Evolutionary conservation across 805 yeast genomes (phyloP).

Genomic region (Lipomyces chichibuensis): DNA sequence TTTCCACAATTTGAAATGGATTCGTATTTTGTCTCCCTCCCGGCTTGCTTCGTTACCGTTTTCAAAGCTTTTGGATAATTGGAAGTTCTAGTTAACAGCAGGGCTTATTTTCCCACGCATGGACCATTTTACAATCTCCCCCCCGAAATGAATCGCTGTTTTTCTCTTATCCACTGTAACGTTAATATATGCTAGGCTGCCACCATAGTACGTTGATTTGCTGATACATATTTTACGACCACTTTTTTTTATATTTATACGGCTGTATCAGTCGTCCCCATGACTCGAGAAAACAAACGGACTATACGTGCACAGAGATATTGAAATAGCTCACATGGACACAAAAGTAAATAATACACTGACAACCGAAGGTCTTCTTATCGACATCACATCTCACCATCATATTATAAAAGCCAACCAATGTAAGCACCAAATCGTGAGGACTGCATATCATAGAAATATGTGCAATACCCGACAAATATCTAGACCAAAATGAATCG

Average conservation of each 20-base stretch:
- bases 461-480: neutral
- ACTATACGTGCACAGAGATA: neutral
- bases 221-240: neutral
- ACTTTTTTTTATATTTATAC: neutral
- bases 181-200: no score
- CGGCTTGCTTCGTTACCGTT: neutral
- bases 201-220: no score
- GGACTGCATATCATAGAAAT: neutral
- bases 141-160: no score
- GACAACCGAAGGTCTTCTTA: neutral
- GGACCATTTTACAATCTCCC: neutral
- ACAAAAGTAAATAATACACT: no score
- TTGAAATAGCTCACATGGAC: neutral
- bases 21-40: neutral
- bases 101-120: neutral
- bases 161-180: no score
- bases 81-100: neutral
- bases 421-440: neutral
- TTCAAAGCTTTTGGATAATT: neutral
- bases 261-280: no score
- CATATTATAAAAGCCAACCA: neutral
- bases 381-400: neutral
- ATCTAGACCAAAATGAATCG: neutral
- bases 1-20: neutral
- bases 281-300: no score